Conservation (phyloP, 805 yeast species). For the Maudiozyma turicensis region DNA sequence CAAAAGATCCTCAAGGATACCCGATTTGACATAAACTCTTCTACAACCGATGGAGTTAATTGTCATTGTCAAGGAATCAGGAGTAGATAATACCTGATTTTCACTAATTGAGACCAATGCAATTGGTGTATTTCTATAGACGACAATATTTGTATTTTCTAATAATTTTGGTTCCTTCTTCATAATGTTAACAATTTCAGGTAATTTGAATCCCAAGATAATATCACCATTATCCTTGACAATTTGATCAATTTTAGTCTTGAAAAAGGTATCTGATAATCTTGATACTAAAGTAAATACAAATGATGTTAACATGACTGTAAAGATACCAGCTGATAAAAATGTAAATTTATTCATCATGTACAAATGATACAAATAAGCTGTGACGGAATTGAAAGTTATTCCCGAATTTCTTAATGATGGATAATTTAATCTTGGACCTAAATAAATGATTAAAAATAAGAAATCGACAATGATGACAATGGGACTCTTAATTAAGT, state of each 20-base stretch:
- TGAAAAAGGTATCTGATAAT: conserved; percentile 41
- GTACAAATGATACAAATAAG: conserved; percentile 16
- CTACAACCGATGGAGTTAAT: conserved; percentile 55
- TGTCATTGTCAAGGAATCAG: conserved; percentile 37
- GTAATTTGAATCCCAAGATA: conserved; percentile 3
- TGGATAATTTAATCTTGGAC: conserved; percentile 16
- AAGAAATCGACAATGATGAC: conserved; percentile 25
- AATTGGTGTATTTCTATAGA: conserved; percentile 64
- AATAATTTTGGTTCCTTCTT: not conserved
- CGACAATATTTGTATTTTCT: conserved; percentile 41
- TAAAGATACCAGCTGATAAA: conserved; percentile 31
- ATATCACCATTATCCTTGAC: conserved; percentile 29
- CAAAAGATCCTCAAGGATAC: conserved; percentile 52
- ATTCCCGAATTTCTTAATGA: conserved; percentile 1
- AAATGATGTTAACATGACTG: conserved; percentile 31
- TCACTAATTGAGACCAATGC: conserved; percentile 45
- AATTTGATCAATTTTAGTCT: conserved; percentile 29
- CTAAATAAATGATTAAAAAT: conserved; percentile 14
- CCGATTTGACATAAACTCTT: conserved; percentile 56
- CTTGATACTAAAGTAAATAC: conserved; percentile 33
- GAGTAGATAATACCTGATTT: conserved; percentile 33
- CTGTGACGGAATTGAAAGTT: conserved; percentile 13
- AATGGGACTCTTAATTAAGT: conserved; percentile 38
- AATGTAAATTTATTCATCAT: conserved; percentile 23
- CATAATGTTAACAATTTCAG: not conserved